Evolutionary conservation across 805 yeast genomes (phyloP).

Genomic region (Candida pini): DNA sequence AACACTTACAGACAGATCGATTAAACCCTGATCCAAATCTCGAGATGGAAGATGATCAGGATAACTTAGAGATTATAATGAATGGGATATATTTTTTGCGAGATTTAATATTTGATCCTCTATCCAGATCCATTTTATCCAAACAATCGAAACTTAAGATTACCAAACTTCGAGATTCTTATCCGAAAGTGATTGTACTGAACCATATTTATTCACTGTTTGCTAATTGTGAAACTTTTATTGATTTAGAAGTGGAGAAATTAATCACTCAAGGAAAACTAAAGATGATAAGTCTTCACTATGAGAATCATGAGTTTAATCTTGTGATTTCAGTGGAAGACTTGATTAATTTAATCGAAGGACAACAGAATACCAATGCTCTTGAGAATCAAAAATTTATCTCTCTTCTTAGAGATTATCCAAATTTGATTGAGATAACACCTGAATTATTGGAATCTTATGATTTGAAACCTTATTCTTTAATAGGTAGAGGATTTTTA

Average conservation of each 20-base stretch:
- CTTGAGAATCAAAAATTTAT: slow-evolving; percentile 11
- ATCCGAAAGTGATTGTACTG: slow-evolving; percentile 37
- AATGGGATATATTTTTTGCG: slow-evolving; percentile 15
- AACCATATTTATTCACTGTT: slow-evolving; percentile 47
- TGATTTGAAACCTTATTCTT: slow-evolving; percentile 22
- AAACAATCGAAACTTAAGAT: slow-evolving; percentile 17
- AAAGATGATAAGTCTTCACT: slow-evolving; percentile 19
- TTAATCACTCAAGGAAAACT: slow-evolving; percentile 33
- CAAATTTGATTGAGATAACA: slow-evolving; percentile 20
- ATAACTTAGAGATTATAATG: slow-evolving; percentile 10
- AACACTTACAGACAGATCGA: slow-evolving; percentile 4
- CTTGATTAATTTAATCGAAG: slow-evolving; percentile 11
- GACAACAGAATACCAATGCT: not conserved
- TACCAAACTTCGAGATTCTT: slow-evolving; percentile 11
- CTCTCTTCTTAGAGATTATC: slow-evolving; percentile 14
- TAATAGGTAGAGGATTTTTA: slow-evolving; percentile 38
- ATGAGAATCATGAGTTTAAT: slow-evolving; percentile 12
- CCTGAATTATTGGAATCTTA: slow-evolving; percentile 15
- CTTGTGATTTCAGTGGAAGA: slow-evolving; percentile 23
- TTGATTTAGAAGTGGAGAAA: slow-evolving; percentile 40
- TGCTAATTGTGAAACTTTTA: slow-evolving; percentile 41
- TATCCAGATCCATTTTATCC: slow-evolving; percentile 16
- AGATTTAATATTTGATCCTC: slow-evolving; percentile 16
- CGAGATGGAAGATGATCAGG: slow-evolving; percentile 12
- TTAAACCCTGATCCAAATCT: slow-evolving; percentile 7